Base-by-base conservation (phyloP, 176 grass and related monocot species). In the Triticum timopheevii region DNA sequence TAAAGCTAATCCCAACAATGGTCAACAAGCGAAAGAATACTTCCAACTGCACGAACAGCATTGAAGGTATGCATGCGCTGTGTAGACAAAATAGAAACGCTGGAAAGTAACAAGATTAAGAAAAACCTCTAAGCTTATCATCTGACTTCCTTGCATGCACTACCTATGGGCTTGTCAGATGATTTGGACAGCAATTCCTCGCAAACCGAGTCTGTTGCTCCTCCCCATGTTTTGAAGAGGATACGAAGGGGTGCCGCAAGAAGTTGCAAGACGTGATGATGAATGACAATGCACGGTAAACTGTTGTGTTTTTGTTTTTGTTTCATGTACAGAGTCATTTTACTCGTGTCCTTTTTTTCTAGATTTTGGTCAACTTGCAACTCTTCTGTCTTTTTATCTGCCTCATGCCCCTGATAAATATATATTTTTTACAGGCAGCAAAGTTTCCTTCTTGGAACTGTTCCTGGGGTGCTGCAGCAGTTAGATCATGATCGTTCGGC, bases 221-320 rank as follows among this genome's bases (percentile, higher is more conserved):
- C 67, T 66, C 81, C 4, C 62, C 25, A 49, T 73, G 3, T 13
- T 81, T 74, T 93, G 13, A 87, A 78, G 59, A 90, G 88, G 85
- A n/a, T 93, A 49, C 42, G 91, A 3, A 87, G 88, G 61, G 88
- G 91, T 5, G 77, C 44, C 74, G 1, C 25, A 19, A 87, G 61
- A 78, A 52, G 16, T 28, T 68, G 15, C 58, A 89, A 83, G 73
- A 56, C 61, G 38, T 92, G 47, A 86, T 23, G 20, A 2, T 69
- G 35, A 62, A 67, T 4, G 22, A 2, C 33, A 79, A 36, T 65
- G 20, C 35, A 35, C 11, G 81, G 81, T 90, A 93, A 76, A 59
- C 8, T 40, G 19, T 62, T 58, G 6, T 77, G 5, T 28, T 58
- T 8, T 8, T 35, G 56, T 61, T 13, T 9, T 7, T 61, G 1